phyloP scores from a whole-genome alignment of 805 yeast species.

The Lachancea meyersii region DNA sequence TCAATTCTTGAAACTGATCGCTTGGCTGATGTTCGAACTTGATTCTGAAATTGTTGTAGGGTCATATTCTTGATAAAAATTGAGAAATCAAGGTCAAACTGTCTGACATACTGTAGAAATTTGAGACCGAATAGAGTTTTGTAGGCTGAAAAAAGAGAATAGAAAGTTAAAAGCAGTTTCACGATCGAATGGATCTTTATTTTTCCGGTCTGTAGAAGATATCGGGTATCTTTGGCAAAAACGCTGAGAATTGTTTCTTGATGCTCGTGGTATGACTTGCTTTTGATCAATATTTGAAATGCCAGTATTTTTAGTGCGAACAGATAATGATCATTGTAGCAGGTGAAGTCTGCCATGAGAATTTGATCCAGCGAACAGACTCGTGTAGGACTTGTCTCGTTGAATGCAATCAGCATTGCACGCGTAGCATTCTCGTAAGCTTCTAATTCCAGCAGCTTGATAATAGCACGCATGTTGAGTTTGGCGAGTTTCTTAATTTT shows the following conservation, averaged over 20 bases:
- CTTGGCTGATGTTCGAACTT: slow-evolving; percentile 10
- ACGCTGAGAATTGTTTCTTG: slow-evolving; percentile 15
- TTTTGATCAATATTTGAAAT: slow-evolving; percentile 25
- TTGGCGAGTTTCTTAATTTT: slow-evolving; percentile 15
- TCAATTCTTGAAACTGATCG: not conserved
- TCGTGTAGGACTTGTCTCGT: slow-evolving; percentile 17
- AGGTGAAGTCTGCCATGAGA: slow-evolving; percentile 21
- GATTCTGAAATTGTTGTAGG: slow-evolving; percentile 14
- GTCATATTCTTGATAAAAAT: slow-evolving; percentile 22
- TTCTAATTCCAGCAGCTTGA: slow-evolving; percentile 15
- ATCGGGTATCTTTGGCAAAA: slow-evolving; percentile 25
- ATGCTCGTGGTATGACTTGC: slow-evolving; percentile 10
- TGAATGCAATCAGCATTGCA: slow-evolving; percentile 21
- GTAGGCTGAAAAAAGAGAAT: slow-evolving; percentile 15
- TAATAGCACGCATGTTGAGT: slow-evolving; percentile 23
- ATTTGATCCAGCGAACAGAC: slow-evolving; percentile 16
- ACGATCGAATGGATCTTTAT: slow-evolving; percentile 19
- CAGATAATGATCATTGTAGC: slow-evolving; percentile 20
- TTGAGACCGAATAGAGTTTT: slow-evolving; percentile 28
- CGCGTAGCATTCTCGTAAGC: slow-evolving; percentile 11
- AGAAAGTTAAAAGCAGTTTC: slow-evolving; percentile 26
- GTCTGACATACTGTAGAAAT: slow-evolving; percentile 26
- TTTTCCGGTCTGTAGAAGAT: slow-evolving; percentile 16
- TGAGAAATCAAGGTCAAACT: slow-evolving; percentile 20
- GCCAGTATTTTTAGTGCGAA: slow-evolving; percentile 26